These are phyloP conservation scores for Stephania yunnanensis DNA, from an alignment of 164 flowering plant species.

Conservation along the genomic window DNA sequence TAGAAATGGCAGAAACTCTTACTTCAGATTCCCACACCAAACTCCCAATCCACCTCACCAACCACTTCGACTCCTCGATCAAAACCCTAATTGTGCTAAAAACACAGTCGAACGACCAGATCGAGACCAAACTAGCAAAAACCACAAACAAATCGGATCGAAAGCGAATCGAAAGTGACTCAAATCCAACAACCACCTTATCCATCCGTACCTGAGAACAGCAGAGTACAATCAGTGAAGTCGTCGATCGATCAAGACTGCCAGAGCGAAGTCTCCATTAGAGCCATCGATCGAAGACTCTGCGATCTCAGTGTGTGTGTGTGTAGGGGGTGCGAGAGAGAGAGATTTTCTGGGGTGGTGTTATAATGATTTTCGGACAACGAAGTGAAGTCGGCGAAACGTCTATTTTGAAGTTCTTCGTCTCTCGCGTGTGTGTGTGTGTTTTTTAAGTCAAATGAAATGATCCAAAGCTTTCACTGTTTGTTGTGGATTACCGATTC, in stretches of 20 bases:
- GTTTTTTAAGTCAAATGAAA: neutral
- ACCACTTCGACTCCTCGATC: neutral
- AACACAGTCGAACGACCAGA: neutral
- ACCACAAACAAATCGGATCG: conserved; percentile 5
- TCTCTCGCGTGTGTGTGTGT: neutral
- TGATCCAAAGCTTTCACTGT: too few species aligned
- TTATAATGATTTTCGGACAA: neutral
- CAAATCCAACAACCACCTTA: neutral
- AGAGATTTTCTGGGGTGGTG: neutral
- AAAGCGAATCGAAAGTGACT: neutral
- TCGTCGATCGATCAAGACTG: conserved; percentile 2
- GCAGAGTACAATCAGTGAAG: neutral
- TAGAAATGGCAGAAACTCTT: neutral
- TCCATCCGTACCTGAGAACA: conserved; percentile 8
- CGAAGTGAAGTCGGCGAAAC: neutral
- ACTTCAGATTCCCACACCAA: neutral
- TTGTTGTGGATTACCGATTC: too few species aligned
- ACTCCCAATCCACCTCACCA: neutral
- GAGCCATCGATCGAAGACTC: neutral
- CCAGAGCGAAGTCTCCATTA: conserved; percentile 1
- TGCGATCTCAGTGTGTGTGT: neutral
- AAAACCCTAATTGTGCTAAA: neutral
- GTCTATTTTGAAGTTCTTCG: neutral
- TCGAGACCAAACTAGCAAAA: neutral
- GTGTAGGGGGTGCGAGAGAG: neutral